Percentiles rank a stretch among this genome's conserved stretches.
Evolutionary conservation across 306 rosid genomes (phyloP).

Genomic region (Cicer arietinum): DNA sequence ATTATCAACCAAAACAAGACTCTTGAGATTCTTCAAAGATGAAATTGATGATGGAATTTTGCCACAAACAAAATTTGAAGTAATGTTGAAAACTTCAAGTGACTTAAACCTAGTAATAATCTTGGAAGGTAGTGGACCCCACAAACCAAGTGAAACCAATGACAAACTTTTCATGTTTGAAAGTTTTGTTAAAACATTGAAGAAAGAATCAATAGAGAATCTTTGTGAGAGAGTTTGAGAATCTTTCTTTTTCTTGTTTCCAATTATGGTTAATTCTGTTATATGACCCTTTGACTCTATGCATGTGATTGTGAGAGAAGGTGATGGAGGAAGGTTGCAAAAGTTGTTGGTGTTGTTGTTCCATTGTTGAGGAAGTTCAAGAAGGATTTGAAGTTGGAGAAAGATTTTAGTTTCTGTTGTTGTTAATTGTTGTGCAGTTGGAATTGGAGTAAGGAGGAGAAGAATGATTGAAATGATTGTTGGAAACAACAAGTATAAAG

Average conservation of each 20-base stretch:
- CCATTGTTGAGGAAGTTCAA: slow-evolving; percentile 82
- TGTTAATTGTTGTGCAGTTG: slow-evolving; percentile 68
- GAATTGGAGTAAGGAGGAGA: slow-evolving; percentile 54
- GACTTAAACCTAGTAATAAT: slow-evolving; percentile 61
- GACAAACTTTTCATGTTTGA: slow-evolving; percentile 66
- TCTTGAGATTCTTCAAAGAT: slow-evolving; percentile 55
- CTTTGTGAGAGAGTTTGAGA: slow-evolving; percentile 61
- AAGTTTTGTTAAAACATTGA: slow-evolving; percentile 72
- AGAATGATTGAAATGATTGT: slow-evolving; percentile 46
- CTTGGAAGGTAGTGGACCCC: slow-evolving; percentile 87
- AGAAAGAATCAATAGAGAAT: slow-evolving; percentile 75
- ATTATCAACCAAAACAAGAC: slow-evolving; percentile 71
- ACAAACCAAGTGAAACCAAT: slow-evolving; percentile 73
- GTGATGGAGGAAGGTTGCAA: slow-evolving; percentile 69
- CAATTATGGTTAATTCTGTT: slow-evolving; percentile 66
- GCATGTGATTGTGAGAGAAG: slow-evolving; percentile 71
- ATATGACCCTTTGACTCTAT: slow-evolving; percentile 46
- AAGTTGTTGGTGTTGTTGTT: slow-evolving; percentile 65
- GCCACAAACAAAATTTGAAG: slow-evolving; percentile 76
- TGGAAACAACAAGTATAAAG: slow-evolving; percentile 49
- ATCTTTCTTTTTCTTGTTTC: slow-evolving; percentile 51
- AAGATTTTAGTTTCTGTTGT: slow-evolving; percentile 63
- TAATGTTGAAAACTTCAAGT: slow-evolving; percentile 67
- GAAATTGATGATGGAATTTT: slow-evolving; percentile 61
- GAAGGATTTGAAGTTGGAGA: slow-evolving; percentile 66